Percentiles rank a stretch among this genome's conserved stretches.
Evolutionary conservation across 768 basidiomycete genomes (phyloP).

Genomic region (Suillus subalutaceus): DNA sequence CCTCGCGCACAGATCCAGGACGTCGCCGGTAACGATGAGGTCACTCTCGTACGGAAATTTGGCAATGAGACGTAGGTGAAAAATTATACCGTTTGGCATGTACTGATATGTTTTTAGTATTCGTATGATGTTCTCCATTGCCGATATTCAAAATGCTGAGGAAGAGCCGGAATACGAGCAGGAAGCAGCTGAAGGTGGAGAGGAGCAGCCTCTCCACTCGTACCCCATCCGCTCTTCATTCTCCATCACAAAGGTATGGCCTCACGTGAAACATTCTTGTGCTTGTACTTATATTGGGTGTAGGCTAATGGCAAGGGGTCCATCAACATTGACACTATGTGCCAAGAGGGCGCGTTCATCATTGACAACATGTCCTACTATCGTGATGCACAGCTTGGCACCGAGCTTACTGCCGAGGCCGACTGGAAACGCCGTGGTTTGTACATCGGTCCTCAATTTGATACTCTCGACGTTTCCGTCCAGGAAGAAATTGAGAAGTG

Average conservation of each 20-base stretch:
- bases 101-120: constrained; percentile 51
- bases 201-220: constrained; percentile 36
- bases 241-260: constrained; percentile 78
- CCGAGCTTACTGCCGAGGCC: constrained; percentile 80
- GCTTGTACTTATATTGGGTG: not conserved
- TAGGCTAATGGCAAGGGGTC: constrained; percentile 63
- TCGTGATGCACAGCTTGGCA: constrained; percentile 67
- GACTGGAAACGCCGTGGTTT: constrained; percentile 92
- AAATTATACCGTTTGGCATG: not conserved
- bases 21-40: constrained; percentile 73
- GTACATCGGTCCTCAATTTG: constrained; percentile 95
- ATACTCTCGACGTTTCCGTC: constrained; percentile 82
- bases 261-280: not conserved
- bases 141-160: constrained; percentile 69
- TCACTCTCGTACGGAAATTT: constrained; percentile 79
- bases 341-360: constrained; percentile 79
- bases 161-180: constrained; percentile 41
- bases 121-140: constrained; percentile 90
- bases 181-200: constrained; percentile 39
- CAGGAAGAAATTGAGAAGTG: constrained; percentile 93
- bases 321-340: constrained; percentile 76
- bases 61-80: constrained; percentile 83
- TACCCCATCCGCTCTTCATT: constrained; percentile 82
- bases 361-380: constrained; percentile 92
- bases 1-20: constrained; percentile 64